Percentiles rank a stretch among this genome's conserved stretches.
These are phyloP conservation scores for Ophiocordyceps camponoti-rufipedis DNA, from an alignment of 2,329 filamentous ascomycete species.

Conservation along the genomic window DNA sequence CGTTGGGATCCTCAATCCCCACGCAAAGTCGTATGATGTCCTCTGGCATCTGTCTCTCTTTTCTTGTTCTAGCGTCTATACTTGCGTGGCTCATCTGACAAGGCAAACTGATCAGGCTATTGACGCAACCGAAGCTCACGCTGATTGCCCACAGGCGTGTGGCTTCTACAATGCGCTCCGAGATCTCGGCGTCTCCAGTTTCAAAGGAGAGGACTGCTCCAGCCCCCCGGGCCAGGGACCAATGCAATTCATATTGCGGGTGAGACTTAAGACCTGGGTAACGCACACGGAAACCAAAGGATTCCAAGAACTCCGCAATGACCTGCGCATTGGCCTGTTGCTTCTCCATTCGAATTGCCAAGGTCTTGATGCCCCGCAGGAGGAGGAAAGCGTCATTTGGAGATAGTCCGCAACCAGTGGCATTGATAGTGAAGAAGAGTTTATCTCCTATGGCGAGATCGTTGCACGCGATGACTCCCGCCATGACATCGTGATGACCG, in stretches of 20 bases:
- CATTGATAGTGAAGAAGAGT: slow-evolving; percentile 93
- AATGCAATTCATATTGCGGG: slow-evolving; percentile 90
- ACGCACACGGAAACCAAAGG: slow-evolving; percentile 80
- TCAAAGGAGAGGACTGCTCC: slow-evolving; percentile 93
- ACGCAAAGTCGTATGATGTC: slow-evolving; percentile 93
- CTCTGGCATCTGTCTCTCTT: slow-evolving; percentile 83
- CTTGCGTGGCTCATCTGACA: slow-evolving; percentile 99
- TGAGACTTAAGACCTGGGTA: slow-evolving; percentile 90
- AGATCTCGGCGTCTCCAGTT: slow-evolving; percentile 68
- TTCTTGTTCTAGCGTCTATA: slow-evolving; percentile 85
- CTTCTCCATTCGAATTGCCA: slow-evolving; percentile 97
- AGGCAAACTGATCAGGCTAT: slow-evolving; percentile 97
- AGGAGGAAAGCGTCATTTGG: slow-evolving; percentile 94
- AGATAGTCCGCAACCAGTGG: slow-evolving; percentile 81
- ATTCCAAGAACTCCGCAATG: slow-evolving; percentile 84
- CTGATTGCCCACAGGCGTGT: slow-evolving; percentile 87
- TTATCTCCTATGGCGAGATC: slow-evolving; percentile 65
- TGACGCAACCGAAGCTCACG: slow-evolving; percentile 95
- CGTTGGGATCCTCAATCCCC: slow-evolving; percentile 83
- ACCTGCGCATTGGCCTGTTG: slow-evolving; percentile 83
- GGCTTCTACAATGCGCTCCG: slow-evolving; percentile 85
- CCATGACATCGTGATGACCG: slow-evolving; percentile 98
- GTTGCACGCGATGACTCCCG: slow-evolving; percentile 86
- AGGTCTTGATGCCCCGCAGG: slow-evolving; percentile 87
- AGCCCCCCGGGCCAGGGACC: slow-evolving; percentile 84